Evolutionary conservation across 2,329 filamentous ascomycete genomes (phyloP), one percentile per base, ranked within the genome.

Genomic region (Drechslerella coelobrocha): DNA sequence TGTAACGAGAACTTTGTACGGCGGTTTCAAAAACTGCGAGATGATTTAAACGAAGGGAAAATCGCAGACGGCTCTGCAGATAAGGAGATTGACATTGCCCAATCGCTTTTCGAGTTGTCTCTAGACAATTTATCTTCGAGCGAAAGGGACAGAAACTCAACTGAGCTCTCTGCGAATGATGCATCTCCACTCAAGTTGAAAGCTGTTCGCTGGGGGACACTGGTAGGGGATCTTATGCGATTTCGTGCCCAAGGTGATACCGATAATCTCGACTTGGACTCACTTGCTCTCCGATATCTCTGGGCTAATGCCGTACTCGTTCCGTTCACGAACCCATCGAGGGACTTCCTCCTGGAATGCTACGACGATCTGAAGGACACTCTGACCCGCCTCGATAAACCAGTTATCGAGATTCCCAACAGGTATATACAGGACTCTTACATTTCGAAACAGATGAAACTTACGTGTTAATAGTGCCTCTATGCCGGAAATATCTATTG

Each of bases 401-500:
- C 81, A 26, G 79, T 82, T 0, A 84, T 90, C 10, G 81, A 83
- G 31, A 81, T 97, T 12, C 82, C 72, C 10, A 73, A 73, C 41
- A 72, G 68, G 68, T 72, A 54, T 8, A 26, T 17, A 3, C 29
- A 34, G 1, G 10, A 5, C 8, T 3, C 14, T 26, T 5, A 14
- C n/a, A 12, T 31, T 27, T 2, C 8, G 9, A 12, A n/a, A 14
- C 17, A 27, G 10, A 27, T 29, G 14, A 0, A 6, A 85, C 88
- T 2, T 97, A 99, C 78, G 97, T 37, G 2, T 24, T n/a, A 7
- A 10, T 24, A 66, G 96, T 76, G 85, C 86, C 0, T 85, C 92
- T 19, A 96, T 99, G 88, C 86, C 91, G 0, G 90, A 94, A 72
- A 85, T 99, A 53, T 97, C 93, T 0, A 80, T 86, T 1, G 84